phyloP scores from a whole-genome alignment of 768 basidiomycete species.

The Aureoboletus auriporus region DNA sequence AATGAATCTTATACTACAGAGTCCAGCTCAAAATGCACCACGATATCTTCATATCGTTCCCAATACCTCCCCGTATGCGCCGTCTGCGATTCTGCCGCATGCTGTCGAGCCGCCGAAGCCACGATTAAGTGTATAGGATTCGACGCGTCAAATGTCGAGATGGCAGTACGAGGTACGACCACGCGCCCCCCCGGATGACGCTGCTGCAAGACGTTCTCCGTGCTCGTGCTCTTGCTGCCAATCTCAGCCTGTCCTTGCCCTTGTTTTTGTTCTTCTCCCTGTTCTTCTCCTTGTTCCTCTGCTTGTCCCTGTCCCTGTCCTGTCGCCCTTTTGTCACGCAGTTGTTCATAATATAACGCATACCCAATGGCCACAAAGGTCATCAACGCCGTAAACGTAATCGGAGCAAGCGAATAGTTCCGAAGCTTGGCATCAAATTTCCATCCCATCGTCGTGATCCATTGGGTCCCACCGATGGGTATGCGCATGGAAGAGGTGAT shows the following conservation, averaged over 20 bases:
- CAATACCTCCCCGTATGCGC: neutral
- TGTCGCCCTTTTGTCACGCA: neutral
- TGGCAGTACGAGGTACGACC: neutral
- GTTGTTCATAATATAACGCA: neutral
- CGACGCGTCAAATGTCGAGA: neutral
- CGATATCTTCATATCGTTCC: neutral
- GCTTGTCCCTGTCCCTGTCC: no score
- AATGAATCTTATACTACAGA: no score
- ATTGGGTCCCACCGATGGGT: neutral
- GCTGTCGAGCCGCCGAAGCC: neutral
- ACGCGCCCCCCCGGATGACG: neutral
- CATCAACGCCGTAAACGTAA: neutral
- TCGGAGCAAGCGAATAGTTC: neutral
- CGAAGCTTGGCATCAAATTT: neutral
- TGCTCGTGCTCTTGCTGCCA: no score
- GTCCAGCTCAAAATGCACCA: neutral
- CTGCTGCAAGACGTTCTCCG: neutral
- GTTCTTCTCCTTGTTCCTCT: no score
- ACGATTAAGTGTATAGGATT: neutral
- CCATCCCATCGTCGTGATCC: slow-evolving; percentile 1
- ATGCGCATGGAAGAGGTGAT: neutral
- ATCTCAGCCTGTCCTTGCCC: neutral
- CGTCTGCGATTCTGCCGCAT: neutral
- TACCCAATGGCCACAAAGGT: neutral
- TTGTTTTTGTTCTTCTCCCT: no score